phyloP scores from a whole-genome alignment of 2,329 filamentous ascomycete species.

The Neofusicoccum ribis region DNA sequence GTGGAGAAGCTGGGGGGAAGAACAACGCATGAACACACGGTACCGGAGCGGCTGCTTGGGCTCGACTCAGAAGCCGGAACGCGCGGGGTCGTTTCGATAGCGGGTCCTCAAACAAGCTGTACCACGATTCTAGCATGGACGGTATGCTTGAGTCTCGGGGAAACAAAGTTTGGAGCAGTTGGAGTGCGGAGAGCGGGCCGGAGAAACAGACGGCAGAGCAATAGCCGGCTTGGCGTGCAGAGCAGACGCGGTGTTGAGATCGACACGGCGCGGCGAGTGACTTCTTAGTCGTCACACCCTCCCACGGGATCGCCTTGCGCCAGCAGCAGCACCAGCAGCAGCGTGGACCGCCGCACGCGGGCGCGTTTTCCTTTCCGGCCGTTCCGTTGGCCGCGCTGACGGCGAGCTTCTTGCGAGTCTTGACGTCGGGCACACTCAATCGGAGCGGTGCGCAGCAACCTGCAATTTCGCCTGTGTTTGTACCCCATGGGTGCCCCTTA shows the following conservation, averaged over 20 bases:
- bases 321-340: not conserved
- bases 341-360: not conserved
- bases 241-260: not conserved
- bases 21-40: not conserved
- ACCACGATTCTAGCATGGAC: not conserved
- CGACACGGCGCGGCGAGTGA: not conserved
- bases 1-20: not conserved
- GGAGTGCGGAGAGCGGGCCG: not conserved
- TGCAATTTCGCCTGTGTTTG: conserved; percentile 1
- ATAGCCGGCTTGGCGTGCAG: not conserved
- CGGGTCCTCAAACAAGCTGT: not conserved
- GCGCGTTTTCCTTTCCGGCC: not conserved
- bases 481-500: not conserved
- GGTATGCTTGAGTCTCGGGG: not conserved
- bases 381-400: not conserved
- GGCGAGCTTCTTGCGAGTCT: not conserved
- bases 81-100: not conserved
- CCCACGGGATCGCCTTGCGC: not conserved
- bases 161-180: not conserved
- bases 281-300: not conserved
- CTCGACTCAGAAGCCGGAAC: not conserved
- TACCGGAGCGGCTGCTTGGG: not conserved
- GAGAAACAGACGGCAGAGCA: not conserved
- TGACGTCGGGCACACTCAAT: not conserved
- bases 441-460: not conserved